Conservation (phyloP, 768 basidiomycete genomes). For the Leucocoprinus leucothites region DNA sequence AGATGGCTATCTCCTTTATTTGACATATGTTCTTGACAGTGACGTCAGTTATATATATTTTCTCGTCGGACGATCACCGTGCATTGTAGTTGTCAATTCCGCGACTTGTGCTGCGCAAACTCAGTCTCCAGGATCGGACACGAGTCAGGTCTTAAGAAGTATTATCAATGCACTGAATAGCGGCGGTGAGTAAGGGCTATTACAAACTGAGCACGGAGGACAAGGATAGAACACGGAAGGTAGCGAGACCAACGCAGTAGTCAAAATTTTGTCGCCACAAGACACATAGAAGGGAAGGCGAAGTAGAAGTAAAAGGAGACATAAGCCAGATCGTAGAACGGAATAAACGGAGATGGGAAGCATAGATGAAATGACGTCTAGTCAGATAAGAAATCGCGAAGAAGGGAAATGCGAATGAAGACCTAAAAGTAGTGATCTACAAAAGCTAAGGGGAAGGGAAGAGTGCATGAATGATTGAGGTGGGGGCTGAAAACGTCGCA, state of each 20-base stretch:
- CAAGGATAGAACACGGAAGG: not conserved
- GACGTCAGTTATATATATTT: not conserved
- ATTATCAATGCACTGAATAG: too few species aligned
- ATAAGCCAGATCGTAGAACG: not conserved
- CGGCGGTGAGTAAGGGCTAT: too few species aligned
- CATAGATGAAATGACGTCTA: not conserved
- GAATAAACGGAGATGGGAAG: not conserved
- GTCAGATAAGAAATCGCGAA: not conserved
- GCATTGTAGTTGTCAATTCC: too few species aligned
- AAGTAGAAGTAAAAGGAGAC: not conserved
- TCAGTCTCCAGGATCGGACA: too few species aligned
- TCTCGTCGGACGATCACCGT: not conserved
- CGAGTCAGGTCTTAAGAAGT: not conserved
- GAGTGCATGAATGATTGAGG: not conserved
- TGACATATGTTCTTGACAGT: not conserved
- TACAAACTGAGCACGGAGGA: too few species aligned
- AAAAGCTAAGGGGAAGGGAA: too few species aligned
- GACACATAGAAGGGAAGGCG: not conserved
- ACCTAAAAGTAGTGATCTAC: too few species aligned
- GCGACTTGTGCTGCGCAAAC: too few species aligned
- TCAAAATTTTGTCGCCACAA: not conserved
- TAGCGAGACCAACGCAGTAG: not conserved
- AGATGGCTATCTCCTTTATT: constrained; percentile 1
- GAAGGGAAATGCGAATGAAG: not conserved
- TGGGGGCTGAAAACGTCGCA: not conserved